Evolutionary conservation across 306 rosid species (phyloP).

Genomic region (Prunus campanulata): DNA sequence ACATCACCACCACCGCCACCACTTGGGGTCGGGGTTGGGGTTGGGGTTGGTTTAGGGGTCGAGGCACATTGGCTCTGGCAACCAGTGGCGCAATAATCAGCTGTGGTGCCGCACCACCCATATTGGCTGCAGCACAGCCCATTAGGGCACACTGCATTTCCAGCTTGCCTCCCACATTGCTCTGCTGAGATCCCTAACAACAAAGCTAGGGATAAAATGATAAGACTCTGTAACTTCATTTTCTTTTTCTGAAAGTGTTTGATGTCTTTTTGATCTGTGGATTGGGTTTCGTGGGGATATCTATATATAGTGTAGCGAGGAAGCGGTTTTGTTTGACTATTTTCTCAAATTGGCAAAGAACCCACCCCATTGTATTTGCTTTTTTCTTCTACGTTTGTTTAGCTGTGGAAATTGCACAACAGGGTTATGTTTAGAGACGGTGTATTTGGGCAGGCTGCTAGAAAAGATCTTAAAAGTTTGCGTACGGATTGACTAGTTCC

Average conservation of each 20-base stretch:
- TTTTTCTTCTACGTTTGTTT: background rate
- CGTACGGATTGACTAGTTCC: background rate
- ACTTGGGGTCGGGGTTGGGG: background rate
- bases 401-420: background rate
- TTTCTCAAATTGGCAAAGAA: background rate
- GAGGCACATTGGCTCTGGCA: slow-evolving; percentile 31
- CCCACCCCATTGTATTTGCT: background rate
- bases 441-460: background rate
- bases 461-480: background rate
- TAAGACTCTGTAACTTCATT: background rate
- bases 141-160: slow-evolving; percentile 16
- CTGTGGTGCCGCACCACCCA: slow-evolving; percentile 31
- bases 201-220: background rate
- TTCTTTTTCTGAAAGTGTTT: background rate
- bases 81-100: background rate
- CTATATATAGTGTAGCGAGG: background rate
- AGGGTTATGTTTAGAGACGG: background rate
- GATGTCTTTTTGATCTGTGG: background rate
- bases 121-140: slow-evolving; percentile 19
- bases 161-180: slow-evolving; percentile 26
- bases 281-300: too few relatives aligned
- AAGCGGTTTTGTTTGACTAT: background rate
- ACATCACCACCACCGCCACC: slow-evolving; percentile 7
- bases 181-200: slow-evolving; percentile 12
- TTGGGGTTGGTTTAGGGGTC: background rate